phyloP scores from a whole-genome alignment of 148 eudicot genomes.

The Vaccinium corymbosum region DNA sequence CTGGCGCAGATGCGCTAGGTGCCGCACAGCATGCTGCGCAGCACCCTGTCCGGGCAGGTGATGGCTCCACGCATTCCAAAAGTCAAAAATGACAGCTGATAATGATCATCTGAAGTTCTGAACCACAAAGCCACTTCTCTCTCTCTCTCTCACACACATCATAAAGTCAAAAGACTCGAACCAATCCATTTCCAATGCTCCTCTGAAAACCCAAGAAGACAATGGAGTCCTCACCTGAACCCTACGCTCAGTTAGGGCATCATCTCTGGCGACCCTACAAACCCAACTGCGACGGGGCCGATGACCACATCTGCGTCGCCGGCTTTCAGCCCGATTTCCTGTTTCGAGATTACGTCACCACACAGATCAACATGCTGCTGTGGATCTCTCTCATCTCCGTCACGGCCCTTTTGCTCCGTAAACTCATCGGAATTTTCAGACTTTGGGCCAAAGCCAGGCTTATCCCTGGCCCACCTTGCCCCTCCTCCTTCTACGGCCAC shows the following conservation, averaged over 20 bases:
- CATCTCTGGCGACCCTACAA: not conserved
- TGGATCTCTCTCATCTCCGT: slow-evolving; percentile 45
- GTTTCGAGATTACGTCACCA: slow-evolving; percentile 33
- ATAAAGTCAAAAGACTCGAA: not conserved
- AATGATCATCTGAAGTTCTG: not conserved
- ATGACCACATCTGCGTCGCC: not conserved
- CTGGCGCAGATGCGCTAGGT: too few species aligned
- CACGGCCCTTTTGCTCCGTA: slow-evolving; percentile 32
- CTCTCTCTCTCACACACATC: not conserved
- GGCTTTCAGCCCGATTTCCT: slow-evolving; percentile 9
- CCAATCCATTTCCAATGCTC: not conserved
- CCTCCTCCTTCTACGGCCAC: slow-evolving; percentile 54
- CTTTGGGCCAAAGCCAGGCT: slow-evolving; percentile 43
- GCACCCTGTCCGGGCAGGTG: too few species aligned
- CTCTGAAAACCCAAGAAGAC: not conserved
- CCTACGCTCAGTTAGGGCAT: not conserved
- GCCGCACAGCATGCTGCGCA: too few species aligned
- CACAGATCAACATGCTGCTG: slow-evolving; percentile 47
- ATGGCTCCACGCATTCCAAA: not conserved
- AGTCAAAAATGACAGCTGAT: not conserved
- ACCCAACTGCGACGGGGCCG: not conserved
- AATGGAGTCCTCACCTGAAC: not conserved
- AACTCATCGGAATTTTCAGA: slow-evolving; percentile 28
- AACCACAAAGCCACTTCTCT: not conserved
- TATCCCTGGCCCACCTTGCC: slow-evolving; percentile 45